Conservation (phyloP, 176 grass and related monocot genomes). For the Aegilops umbellulata region DNA sequence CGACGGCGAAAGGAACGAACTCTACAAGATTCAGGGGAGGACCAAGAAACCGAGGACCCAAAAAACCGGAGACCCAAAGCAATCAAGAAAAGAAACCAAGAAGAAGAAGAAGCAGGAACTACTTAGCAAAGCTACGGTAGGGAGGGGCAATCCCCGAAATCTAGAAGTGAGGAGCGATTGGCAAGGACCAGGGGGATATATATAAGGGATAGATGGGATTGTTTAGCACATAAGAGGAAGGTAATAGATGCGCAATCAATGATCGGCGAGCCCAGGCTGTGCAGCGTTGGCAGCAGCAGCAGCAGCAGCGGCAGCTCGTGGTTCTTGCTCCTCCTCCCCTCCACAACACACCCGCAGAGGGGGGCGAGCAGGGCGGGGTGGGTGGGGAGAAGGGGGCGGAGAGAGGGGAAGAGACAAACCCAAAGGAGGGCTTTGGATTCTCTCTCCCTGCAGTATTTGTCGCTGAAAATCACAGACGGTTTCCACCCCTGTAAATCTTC, state of each 20-base stretch:
- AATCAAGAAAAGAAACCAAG: constrained; percentile 41
- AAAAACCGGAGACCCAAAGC: constrained; percentile 26
- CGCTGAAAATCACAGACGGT: constrained; percentile 50
- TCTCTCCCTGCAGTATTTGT: constrained; percentile 62
- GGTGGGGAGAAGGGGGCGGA: constrained; percentile 31
- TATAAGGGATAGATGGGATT: constrained; percentile 47
- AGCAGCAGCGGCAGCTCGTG: constrained; percentile 31
- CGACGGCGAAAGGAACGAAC: constrained; percentile 6
- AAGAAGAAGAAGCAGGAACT: constrained; percentile 15
- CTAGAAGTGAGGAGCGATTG: constrained; percentile 33
- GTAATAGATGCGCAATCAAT: constrained; percentile 54
- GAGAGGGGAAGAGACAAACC: constrained; percentile 66
- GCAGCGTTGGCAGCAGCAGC: constrained; percentile 45
- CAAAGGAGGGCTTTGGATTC: constrained; percentile 85
- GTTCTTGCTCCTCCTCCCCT: constrained; percentile 41
- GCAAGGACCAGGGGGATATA: constrained; percentile 22
- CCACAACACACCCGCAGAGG: constrained; percentile 43
- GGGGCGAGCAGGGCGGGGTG: constrained; percentile 41
- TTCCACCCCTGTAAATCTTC: constrained; percentile 30
- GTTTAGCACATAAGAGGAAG: constrained; percentile 47
- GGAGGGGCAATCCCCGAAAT: constrained; percentile 39
- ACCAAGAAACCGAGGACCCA: constrained; percentile 10
- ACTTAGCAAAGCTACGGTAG: constrained; percentile 36
- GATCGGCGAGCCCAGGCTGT: constrained; percentile 51
- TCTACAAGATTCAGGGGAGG: constrained; percentile 16